A percentile compares a stretch with the other conserved stretches of the same genome.
These are phyloP conservation scores for Blastobotrys muscicola DNA, from an alignment of 805 yeast species.

Conservation along the genomic window DNA sequence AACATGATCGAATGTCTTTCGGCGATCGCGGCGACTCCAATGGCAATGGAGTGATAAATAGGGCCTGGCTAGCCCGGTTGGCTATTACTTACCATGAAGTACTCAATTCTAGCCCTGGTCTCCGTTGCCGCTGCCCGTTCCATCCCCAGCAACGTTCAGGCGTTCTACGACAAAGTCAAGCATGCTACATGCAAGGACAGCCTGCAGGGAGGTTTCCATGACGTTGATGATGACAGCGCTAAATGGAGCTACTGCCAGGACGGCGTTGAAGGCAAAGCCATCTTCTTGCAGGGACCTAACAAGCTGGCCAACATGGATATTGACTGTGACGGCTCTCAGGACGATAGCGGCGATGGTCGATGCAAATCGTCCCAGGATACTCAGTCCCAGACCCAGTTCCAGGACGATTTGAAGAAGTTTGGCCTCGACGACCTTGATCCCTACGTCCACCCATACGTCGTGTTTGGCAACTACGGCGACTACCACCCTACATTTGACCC, in stretches of 20 bases:
- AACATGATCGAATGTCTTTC: too few relatives aligned
- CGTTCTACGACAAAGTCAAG: conserved; percentile 1
- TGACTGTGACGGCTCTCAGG: conserved; percentile 6
- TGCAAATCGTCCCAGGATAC: conserved; percentile 1
- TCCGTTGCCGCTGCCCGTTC: neutral
- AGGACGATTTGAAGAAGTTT: neutral
- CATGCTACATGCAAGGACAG: neutral
- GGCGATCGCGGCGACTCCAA: too few relatives aligned
- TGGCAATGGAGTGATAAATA: too few relatives aligned
- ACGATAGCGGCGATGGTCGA: conserved; percentile 2
- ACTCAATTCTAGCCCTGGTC: too few relatives aligned
- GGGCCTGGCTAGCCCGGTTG: too few relatives aligned
- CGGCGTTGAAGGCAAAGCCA: conserved; percentile 4
- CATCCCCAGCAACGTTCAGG: neutral
- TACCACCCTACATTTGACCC: conserved; percentile 4
- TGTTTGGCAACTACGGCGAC: conserved; percentile 5
- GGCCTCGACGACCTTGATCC: conserved; percentile 4
- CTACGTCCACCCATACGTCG: conserved; percentile 5
- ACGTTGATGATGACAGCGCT: neutral
- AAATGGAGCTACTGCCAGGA: conserved; percentile 1
- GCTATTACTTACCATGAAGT: too few relatives aligned
- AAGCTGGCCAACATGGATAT: conserved; percentile 7
- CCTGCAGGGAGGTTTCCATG: conserved; percentile 4
- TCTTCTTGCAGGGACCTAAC: conserved; percentile 2
- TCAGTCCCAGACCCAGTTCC: conserved; percentile 3